Conservation (phyloP, 2,329 filamentous ascomycete species). For the Diaporthe helianthi region DNA sequence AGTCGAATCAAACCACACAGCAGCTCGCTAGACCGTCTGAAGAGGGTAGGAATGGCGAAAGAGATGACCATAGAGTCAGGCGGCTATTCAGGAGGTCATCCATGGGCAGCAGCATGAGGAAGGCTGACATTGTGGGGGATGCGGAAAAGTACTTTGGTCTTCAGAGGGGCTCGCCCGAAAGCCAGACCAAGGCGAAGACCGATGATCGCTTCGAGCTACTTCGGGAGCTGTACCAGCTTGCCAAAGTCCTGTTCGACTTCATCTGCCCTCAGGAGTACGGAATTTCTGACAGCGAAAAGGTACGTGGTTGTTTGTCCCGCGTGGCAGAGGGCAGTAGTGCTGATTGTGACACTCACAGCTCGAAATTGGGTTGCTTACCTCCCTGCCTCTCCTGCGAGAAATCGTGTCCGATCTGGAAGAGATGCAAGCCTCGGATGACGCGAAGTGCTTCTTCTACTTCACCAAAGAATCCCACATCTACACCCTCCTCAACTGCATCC, state of each 20-base stretch:
- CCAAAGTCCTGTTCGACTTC: conserved; percentile 96
- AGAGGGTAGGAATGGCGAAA: conserved; percentile 47
- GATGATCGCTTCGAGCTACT: conserved; percentile 88
- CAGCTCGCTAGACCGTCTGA: conserved; percentile 43
- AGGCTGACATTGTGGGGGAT: conserved; percentile 61
- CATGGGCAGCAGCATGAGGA: conserved; percentile 61
- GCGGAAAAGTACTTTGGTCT: conserved; percentile 87
- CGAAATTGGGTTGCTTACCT: conserved; percentile 96
- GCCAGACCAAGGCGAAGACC: conserved; percentile 76
- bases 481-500: conserved; percentile 94
- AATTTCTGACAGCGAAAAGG: conserved; percentile 91
- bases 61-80: conserved; percentile 48
- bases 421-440: conserved; percentile 91
- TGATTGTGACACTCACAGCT: conserved; percentile 53
- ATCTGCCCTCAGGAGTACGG: conserved; percentile 99
- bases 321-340: neutral
- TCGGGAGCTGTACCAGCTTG: conserved; percentile 89
- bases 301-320: conserved; percentile 36
- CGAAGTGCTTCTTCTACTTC: conserved; percentile 98
- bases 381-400: conserved; percentile 90
- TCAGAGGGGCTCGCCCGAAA: conserved; percentile 72
- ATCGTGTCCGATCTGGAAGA: conserved; percentile 97
- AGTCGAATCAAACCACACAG: conserved; percentile 46
- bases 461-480: conserved; percentile 99
- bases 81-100: conserved; percentile 67